Evolutionary conservation across 345 rosid species (phyloP).

Genomic region (Citrus mangshanensis): DNA sequence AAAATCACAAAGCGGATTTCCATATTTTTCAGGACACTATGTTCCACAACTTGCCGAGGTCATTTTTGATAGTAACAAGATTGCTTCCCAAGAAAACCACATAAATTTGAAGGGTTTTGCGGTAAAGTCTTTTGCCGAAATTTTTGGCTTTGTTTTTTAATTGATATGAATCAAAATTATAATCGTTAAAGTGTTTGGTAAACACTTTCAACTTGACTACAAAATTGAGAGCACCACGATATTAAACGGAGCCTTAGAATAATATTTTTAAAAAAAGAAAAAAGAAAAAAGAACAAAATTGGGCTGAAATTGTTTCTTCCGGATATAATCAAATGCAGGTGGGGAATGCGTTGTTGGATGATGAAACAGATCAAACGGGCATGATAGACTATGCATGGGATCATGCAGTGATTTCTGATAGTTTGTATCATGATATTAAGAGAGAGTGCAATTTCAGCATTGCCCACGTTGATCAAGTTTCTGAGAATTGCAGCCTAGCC

Average conservation of each 20-base stretch:
- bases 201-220: too few species aligned
- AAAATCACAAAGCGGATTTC: background rate
- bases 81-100: constrained; percentile 31
- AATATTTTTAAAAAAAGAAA: too few species aligned
- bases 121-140: constrained; percentile 28
- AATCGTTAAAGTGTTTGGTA: too few species aligned
- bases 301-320: background rate
- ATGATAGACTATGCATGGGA: constrained; percentile 85
- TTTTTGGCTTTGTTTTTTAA: background rate
- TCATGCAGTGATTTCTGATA: constrained; percentile 82
- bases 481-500: constrained; percentile 35
- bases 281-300: too few species aligned
- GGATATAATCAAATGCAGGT: constrained; percentile 31
- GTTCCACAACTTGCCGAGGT: constrained; percentile 78
- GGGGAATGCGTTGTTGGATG: constrained; percentile 75
- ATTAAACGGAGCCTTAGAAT: too few species aligned
- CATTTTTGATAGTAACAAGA: constrained; percentile 52
- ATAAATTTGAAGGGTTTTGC: constrained; percentile 73
- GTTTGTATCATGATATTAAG: constrained; percentile 42
- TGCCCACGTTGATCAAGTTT: background rate
- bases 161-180: background rate
- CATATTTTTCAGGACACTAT: constrained; percentile 53
- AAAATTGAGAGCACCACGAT: too few species aligned
- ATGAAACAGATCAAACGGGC: constrained; percentile 68
- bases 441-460: constrained; percentile 48